Evolutionary conservation across 805 yeast genomes (phyloP), one percentile per base, ranked within the genome.

Genomic region (Starmerella stellata): DNA sequence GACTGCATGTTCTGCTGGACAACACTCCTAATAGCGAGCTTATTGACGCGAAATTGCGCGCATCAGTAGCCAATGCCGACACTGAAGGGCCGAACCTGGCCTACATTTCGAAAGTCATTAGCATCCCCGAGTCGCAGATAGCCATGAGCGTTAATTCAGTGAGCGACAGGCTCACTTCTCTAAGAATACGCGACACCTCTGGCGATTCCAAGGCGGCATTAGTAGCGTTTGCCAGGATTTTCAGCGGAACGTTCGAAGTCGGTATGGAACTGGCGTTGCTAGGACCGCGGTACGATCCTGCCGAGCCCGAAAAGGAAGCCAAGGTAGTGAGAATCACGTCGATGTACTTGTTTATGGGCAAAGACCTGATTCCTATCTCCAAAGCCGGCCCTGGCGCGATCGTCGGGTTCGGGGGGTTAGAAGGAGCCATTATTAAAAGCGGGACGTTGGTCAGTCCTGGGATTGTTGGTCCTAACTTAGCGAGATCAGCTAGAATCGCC

Each of bases 311-410:
- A 5, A 74, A 75, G 47, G 69, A 75, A 43, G 61, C 67, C 21
- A 61, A 70, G 21, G 68, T 65, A 5, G 70, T 78, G 1, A 71
- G 66, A 13, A 67, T 90, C 28, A 68, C 78, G 4, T 78, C 75
- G 32, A 59, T 90, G 30, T 85, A 72, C 51, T 60, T 90, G 39
- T 64, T 90, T 39, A 90, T 90, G 96, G 99, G 98, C 16, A 66
- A 87, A 46, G 95, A 90, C 43, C 61, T 87, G 27, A 72, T 83
- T 2, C 66, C 85, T 2, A 63, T 90, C 45, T 69, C 75, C 32
- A 67, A 66, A 15, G 94, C 87, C 4, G 94, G 94, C 2, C 87
- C 95, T 1, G 99, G 99, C 24, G 82, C 79, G 48, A 82, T 90
- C 44, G 92, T 81, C 5, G 99, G 95, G 37, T 76, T 90, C 36